These are phyloP conservation scores for Xanthoconium stramineum DNA, from an alignment of 768 basidiomycete genomes.

Conservation along the genomic window DNA sequence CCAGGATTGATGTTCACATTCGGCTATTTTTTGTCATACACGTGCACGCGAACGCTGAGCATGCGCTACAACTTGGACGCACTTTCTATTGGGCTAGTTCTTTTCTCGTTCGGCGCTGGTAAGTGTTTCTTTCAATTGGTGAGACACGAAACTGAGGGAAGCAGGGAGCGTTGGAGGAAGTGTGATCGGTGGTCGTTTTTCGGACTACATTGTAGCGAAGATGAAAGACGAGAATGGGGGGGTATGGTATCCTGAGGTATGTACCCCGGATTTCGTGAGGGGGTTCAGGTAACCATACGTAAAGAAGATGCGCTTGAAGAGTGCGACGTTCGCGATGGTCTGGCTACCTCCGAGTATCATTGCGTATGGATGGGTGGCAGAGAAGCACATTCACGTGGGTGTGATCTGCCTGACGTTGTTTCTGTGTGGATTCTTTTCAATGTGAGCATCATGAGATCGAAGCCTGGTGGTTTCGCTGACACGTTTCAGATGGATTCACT, in stretches of 20 bases:
- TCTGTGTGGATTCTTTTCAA: conserved; percentile 66
- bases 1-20: conserved; percentile 70
- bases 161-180: conserved; percentile 51
- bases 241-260: conserved; percentile 60
- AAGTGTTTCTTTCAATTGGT: conserved; percentile 13
- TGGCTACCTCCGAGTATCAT: conserved; percentile 55
- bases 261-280: conserved; percentile 1
- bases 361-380: conserved; percentile 73
- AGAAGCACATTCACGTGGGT: conserved; percentile 60
- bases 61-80: conserved; percentile 63
- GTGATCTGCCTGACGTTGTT: conserved; percentile 73
- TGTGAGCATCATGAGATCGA: conserved; percentile 43
- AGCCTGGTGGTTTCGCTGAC: not conserved
- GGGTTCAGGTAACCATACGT: not conserved
- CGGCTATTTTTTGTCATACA: conserved; percentile 69
- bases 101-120: conserved; percentile 74
- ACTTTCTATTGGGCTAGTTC: conserved; percentile 69
- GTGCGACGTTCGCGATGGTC: conserved; percentile 55
- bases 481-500: conserved; percentile 50
- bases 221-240: conserved; percentile 46
- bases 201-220: conserved; percentile 45
- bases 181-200: conserved; percentile 56
- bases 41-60: conserved; percentile 66
- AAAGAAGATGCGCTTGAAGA: conserved; percentile 66
- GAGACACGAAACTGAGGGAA: not conserved